These are phyloP conservation scores for Magnaporthiopsis rhizophila DNA, from an alignment of 2,329 filamentous ascomycete species.

Conservation along the genomic window DNA sequence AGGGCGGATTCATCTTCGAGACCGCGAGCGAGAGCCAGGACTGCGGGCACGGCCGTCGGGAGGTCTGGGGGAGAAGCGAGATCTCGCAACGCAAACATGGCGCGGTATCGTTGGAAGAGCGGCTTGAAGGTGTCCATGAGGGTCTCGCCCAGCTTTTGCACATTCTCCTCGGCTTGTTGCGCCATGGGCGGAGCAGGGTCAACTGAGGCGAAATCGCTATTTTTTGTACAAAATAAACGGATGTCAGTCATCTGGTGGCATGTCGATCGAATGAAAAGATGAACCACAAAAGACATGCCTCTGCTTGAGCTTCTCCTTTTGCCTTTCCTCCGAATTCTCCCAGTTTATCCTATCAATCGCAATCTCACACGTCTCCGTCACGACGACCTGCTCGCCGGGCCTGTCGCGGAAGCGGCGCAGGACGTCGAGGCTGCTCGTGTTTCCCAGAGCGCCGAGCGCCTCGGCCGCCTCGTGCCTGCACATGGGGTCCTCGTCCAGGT, in stretches of 20 bases:
- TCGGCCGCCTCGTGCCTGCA: conserved; percentile 95
- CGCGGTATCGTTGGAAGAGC: conserved; percentile 88
- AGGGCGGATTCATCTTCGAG: conserved; percentile 81
- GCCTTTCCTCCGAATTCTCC: conserved; percentile 69
- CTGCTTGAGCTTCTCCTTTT: conserved; percentile 68
- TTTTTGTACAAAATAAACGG: conserved; percentile 20
- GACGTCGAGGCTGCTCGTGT: conserved; percentile 64
- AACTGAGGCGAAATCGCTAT: conserved; percentile 87
- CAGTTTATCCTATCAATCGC: conserved; percentile 90
- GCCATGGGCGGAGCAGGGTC: conserved; percentile 89
- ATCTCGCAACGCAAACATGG: conserved; percentile 96
- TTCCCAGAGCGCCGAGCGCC: conserved; percentile 80
- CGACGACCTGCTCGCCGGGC: conserved; percentile 64
- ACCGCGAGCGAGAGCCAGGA: conserved; percentile 77
- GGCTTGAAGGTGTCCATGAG: conserved; percentile 72
- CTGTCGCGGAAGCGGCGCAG: conserved; percentile 69
- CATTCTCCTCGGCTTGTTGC: conserved; percentile 49
- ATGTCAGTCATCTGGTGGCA: conserved; percentile 11
- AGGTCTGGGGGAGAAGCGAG: conserved; percentile 88
- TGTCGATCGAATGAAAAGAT: neutral
- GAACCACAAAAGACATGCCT: conserved; percentile 48
- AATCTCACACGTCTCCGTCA: conserved; percentile 96
- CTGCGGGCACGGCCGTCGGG: conserved; percentile 79
- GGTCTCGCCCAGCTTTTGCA: conserved; percentile 65
- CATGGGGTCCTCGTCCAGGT: conserved; percentile 85